Percentiles rank a stretch among this genome's conserved stretches.
phyloP scores from a whole-genome alignment of 1,284 basidiomycete genomes.

The Cryptococcus wingfieldii region DNA sequence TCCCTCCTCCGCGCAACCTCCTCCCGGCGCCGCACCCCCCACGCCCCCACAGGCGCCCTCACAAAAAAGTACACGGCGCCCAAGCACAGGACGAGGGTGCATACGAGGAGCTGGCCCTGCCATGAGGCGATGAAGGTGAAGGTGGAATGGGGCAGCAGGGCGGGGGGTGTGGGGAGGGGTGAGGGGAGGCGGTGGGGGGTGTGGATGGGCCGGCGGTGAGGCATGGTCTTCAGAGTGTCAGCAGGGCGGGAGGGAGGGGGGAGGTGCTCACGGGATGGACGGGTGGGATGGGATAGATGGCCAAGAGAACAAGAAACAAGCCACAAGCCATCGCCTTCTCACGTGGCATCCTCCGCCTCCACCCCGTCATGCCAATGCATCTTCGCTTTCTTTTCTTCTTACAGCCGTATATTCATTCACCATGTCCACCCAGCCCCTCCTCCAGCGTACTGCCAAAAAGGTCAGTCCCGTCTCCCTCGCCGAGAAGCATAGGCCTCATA shows the following conservation, averaged over 20 bases:
- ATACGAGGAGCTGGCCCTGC: conserved; percentile 45
- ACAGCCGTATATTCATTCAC: not conserved
- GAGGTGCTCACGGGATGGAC: not conserved
- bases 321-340: too few relatives aligned
- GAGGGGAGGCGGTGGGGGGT: conserved; percentile 1
- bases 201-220: not conserved
- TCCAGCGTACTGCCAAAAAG: conserved; percentile 91
- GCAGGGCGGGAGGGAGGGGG: not conserved
- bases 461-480: conserved; percentile 16
- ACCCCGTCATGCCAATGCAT: not conserved
- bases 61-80: conserved; percentile 42
- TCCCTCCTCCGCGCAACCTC: conserved; percentile 22
- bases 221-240: not conserved
- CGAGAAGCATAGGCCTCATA: not conserved
- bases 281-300: too few relatives aligned
- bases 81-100: conserved; percentile 36
- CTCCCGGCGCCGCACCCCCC: conserved; percentile 25
- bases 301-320: too few relatives aligned
- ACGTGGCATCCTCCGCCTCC: too few relatives aligned
- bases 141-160: conserved; percentile 32
- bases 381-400: not conserved
- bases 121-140: conserved; percentile 42
- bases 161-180: conserved; percentile 4
- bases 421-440: conserved; percentile 97
- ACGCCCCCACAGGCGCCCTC: conserved; percentile 28